Percentiles rank a stretch among this genome's conserved stretches.
phyloP scores from a whole-genome alignment of 805 yeast genomes.

The Grigorovia transvaalensis region DNA sequence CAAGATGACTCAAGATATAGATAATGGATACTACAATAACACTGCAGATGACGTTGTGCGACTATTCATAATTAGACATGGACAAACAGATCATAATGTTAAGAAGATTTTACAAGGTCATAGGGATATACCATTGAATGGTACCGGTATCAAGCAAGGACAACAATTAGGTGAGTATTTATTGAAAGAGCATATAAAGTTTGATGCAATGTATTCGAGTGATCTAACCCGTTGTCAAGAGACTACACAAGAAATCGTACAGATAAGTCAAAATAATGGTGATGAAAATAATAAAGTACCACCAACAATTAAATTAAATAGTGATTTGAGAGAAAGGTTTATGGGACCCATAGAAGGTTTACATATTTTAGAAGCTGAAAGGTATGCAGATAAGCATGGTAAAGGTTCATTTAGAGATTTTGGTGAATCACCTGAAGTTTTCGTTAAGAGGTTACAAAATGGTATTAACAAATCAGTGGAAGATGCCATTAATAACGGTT shows the following conservation, averaged over 20 bases:
- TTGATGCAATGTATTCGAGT: conserved; percentile 32
- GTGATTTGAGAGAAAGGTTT: conserved; percentile 52
- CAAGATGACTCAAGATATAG: background rate
- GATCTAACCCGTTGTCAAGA: conserved; percentile 46
- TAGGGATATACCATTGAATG: conserved; percentile 51
- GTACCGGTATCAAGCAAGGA: conserved; percentile 54
- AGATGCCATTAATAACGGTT: conserved; percentile 22
- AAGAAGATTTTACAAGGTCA: conserved; percentile 74
- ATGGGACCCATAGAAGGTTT: conserved; percentile 80
- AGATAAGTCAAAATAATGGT: conserved; percentile 12
- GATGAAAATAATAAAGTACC: conserved; percentile 6
- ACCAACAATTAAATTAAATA: conserved; percentile 30
- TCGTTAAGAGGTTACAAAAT: conserved; percentile 38
- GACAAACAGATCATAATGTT: conserved; percentile 69
- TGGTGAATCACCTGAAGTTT: conserved; percentile 48
- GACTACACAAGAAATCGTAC: conserved; percentile 40
- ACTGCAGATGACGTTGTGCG: conserved; percentile 32
- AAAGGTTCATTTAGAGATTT: conserved; percentile 43
- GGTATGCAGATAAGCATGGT: conserved; percentile 43
- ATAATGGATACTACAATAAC: conserved; percentile 17
- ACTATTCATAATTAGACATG: conserved; percentile 66
- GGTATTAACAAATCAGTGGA: conserved; percentile 38
- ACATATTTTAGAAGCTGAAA: conserved; percentile 53
- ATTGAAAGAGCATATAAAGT: conserved; percentile 25
- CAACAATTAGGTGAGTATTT: conserved; percentile 35